These are phyloP conservation scores for Nannizzia gypsea DNA, from an alignment of 2,329 filamentous ascomycete genomes.

Conservation along the genomic window DNA sequence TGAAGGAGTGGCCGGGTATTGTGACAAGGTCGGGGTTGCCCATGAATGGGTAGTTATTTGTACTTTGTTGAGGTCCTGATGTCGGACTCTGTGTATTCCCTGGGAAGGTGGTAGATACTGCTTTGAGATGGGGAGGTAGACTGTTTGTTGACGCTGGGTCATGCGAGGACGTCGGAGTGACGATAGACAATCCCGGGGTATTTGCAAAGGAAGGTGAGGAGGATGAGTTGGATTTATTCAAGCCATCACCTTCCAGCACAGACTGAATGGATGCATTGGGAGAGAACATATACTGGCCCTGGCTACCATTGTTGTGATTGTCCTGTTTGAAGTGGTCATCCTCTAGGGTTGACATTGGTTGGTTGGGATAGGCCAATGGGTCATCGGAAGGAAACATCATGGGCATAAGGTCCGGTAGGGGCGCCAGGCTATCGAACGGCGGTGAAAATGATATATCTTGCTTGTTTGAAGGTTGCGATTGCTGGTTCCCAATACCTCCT, in stretches of 20 bases:
- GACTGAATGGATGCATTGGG: constrained; percentile 6
- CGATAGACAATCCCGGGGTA: not conserved
- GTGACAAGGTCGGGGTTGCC: constrained; percentile 33
- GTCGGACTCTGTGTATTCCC: constrained; percentile 13
- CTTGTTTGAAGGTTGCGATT: constrained; percentile 7
- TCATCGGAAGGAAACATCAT: constrained; percentile 42
- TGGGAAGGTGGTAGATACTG: not conserved
- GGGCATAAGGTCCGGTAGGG: constrained; percentile 38
- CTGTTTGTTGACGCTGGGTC: not conserved
- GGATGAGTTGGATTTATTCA: constrained; percentile 2
- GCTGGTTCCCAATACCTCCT: constrained; percentile 11
- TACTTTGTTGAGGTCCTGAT: constrained; percentile 3
- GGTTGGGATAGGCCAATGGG: constrained; percentile 40
- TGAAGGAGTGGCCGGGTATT: constrained; percentile 31
- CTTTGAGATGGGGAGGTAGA: constrained; percentile 9
- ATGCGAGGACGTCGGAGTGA: not conserved
- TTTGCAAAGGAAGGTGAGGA: constrained; percentile 11
- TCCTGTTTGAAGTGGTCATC: constrained; percentile 29
- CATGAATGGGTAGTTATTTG: constrained; percentile 22
- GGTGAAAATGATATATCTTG: constrained; percentile 21
- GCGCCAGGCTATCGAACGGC: constrained; percentile 23
- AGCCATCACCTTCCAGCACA: not conserved
- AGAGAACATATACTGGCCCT: constrained; percentile 10
- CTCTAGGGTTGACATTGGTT: constrained; percentile 38
- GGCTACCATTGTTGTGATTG: not conserved